Percentiles rank a stretch among this genome's conserved stretches.
phyloP scores from a whole-genome alignment of 169 alveolate species.

The Pseudocohnilembus persalinus region DNA sequence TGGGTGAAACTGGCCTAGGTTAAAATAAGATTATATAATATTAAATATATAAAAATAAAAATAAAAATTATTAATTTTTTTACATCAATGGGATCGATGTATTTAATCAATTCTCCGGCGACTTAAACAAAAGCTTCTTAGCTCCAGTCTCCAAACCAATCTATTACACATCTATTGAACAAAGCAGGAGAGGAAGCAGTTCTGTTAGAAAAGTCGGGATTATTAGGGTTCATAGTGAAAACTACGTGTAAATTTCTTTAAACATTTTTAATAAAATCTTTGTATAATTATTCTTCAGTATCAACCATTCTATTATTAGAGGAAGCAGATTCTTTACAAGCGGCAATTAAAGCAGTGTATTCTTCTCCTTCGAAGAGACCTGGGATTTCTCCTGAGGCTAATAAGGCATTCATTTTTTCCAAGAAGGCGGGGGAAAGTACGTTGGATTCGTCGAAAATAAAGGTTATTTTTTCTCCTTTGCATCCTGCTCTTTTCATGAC shows the following conservation, averaged over 20 bases:
- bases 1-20: slow-evolving; percentile 73
- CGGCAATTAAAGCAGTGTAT: slow-evolving; percentile 91
- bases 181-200: slow-evolving; percentile 97
- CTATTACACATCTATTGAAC: slow-evolving; percentile 97
- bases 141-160: slow-evolving; percentile 99
- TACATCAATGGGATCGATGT: slow-evolving; percentile 48
- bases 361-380: slow-evolving; percentile 99
- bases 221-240: slow-evolving; percentile 99
- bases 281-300: slow-evolving; percentile 95
- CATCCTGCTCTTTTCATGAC: slow-evolving; percentile 98
- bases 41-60: no score
- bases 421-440: slow-evolving; percentile 97
- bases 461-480: slow-evolving; percentile 96
- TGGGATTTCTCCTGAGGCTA: slow-evolving; percentile 98
- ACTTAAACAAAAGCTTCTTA: slow-evolving; percentile 94
- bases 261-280: slow-evolving; percentile 94
- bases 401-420: slow-evolving; percentile 98
- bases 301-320: slow-evolving; percentile 82
- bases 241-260: slow-evolving; percentile 97
- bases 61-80: no score
- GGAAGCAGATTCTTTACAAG: slow-evolving; percentile 87
- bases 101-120: slow-evolving; percentile 88
- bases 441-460: slow-evolving; percentile 97
- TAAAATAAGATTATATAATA: no score
- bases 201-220: slow-evolving; percentile 96